Evolutionary conservation across 140 eudicot genomes (phyloP).

Genomic region (Oenanthe javanica): DNA sequence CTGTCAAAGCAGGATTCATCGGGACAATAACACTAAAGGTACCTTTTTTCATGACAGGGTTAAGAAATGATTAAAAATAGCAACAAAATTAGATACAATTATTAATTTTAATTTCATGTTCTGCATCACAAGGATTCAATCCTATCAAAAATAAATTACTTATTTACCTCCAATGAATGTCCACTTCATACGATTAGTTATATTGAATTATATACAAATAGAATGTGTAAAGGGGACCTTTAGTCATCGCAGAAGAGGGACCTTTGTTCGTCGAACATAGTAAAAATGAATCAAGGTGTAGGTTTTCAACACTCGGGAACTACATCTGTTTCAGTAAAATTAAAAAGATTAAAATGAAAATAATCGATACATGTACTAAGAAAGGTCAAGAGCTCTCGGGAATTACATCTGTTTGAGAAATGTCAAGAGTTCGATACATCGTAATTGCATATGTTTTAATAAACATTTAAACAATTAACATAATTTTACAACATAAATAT

Average conservation of each 20-base stretch:
- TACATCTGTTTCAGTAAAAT: background rate
- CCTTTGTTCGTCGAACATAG: background rate
- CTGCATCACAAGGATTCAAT: background rate
- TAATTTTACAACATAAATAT: background rate
- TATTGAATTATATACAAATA: no score
- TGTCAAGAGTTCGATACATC: background rate
- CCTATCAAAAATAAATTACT: background rate
- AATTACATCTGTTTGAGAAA: no score
- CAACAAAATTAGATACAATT: background rate
- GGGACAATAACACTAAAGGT: conserved; percentile 96
- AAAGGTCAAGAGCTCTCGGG: no score
- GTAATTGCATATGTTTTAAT: background rate
- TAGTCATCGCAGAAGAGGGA: background rate
- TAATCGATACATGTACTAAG: background rate
- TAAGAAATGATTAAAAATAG: background rate
- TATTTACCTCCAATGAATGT: background rate
- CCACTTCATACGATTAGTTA: background rate
- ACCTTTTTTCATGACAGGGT: background rate
- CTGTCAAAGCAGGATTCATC: conserved; percentile 88
- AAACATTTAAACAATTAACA: background rate
- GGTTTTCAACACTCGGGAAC: background rate
- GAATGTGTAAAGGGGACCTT: background rate
- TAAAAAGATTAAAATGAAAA: background rate
- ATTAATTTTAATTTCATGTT: no score
- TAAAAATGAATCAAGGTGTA: background rate